Conservation (phyloP, 2,329 filamentous ascomycete species). For the Spiromastix sp. region DNA sequence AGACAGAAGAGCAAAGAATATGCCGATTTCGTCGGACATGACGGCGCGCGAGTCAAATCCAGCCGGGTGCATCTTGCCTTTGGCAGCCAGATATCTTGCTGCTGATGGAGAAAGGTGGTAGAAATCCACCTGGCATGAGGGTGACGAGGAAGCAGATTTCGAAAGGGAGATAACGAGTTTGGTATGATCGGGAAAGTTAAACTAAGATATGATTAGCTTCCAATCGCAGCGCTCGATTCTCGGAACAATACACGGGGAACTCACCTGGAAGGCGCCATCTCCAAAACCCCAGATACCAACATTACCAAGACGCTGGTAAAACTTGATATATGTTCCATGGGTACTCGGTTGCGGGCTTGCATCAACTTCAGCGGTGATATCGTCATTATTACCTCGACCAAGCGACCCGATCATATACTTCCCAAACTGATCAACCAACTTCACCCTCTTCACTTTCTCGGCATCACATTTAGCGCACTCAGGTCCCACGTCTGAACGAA, state of each 20-base stretch:
- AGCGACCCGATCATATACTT: slow-evolving; percentile 43
- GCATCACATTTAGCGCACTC: slow-evolving; percentile 29
- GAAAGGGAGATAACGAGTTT: slow-evolving; percentile 38
- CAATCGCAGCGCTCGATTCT: too few relatives aligned
- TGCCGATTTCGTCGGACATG: slow-evolving; percentile 30
- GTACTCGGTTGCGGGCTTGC: slow-evolving; percentile 13
- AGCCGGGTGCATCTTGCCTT: slow-evolving; percentile 33
- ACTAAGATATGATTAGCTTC: slow-evolving; percentile 18
- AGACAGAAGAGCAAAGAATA: slow-evolving; percentile 30
- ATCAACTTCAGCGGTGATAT: slow-evolving; percentile 18
- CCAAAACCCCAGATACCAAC: slow-evolving; percentile 44
- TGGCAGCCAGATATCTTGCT: slow-evolving; percentile 31
- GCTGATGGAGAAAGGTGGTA: slow-evolving; percentile 39
- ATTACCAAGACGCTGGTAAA: slow-evolving; percentile 41
- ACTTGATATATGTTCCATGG: slow-evolving; percentile 34
- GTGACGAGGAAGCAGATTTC: slow-evolving; percentile 9
- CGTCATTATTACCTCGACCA: slow-evolving; percentile 27
- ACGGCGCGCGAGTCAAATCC: slow-evolving; percentile 33
- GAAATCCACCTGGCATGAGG: slow-evolving; percentile 35
- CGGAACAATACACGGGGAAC: too few relatives aligned
- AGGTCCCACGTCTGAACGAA: slow-evolving; percentile 21
- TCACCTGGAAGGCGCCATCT: slow-evolving; percentile 37
- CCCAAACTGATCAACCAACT: slow-evolving; percentile 40
- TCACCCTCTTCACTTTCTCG: slow-evolving; percentile 39
- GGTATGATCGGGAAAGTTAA: slow-evolving; percentile 44